These are phyloP conservation scores for Domatiomyces catenatus DNA, from an alignment of 2,329 filamentous ascomycete species.

Conservation along the genomic window DNA sequence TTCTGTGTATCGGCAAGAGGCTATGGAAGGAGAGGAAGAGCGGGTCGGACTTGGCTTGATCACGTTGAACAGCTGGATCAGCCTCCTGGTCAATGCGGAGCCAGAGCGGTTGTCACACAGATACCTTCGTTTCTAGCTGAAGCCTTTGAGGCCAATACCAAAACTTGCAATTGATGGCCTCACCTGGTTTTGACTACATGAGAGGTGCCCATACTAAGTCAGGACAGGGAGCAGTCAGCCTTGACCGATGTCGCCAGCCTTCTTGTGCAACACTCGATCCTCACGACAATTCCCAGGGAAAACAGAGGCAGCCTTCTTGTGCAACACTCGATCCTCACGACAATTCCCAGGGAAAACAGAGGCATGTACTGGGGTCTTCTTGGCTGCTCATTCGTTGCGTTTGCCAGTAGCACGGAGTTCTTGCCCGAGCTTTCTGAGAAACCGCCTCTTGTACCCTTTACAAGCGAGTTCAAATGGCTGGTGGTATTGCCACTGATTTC, in stretches of 20 bases:
- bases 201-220: no score
- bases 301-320: no score
- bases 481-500: no score
- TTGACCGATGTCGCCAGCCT: no score
- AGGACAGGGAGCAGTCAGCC: no score
- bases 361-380: constrained; percentile 98
- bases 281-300: constrained; percentile 99
- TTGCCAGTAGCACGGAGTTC: constrained; percentile 88
- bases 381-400: constrained; percentile 75
- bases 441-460: constrained; percentile 84
- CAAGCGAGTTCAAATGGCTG: constrained; percentile 69
- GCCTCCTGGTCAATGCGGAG: background rate
- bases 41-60: background rate
- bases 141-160: background rate
- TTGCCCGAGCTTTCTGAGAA: constrained; percentile 88
- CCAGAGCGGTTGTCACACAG: background rate
- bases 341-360: constrained; percentile 87
- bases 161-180: background rate
- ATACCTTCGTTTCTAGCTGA: background rate
- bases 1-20: background rate
- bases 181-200: no score
- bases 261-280: no score
- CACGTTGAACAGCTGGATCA: background rate
- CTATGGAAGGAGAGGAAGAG: background rate
- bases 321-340: no score